Evolutionary conservation across 495 filamentous ascomycete species (phyloP), one percentile per base, ranked within the genome.

Genomic region (Tuber microsphaerosporum): DNA sequence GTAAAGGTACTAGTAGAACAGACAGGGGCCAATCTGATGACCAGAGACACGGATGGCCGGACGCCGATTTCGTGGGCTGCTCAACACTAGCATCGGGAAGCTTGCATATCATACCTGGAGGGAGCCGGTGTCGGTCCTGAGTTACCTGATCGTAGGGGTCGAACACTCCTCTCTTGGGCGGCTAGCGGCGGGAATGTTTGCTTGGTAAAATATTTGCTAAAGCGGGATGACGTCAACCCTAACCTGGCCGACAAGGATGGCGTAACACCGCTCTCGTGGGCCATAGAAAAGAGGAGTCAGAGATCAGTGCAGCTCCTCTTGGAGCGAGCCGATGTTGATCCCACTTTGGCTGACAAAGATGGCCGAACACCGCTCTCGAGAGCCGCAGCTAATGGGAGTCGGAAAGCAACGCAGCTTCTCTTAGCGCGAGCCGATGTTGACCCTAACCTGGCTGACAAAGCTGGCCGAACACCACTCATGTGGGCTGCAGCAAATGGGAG

Each of bases 1-100:
- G 76, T 84, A 31, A 56, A 71, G 68, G 16, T 80, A 39, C 76
- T 83, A 37, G 74, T 83, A 31, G 73, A 81, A 17, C 69, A 73
- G 46, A 61, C 68, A 4, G 69, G 70, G n/a, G 77, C 75, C 19
- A 44, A 81, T 61, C 61, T 75, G 6, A 68, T 83, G 61, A 45
- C 72, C 43, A 75, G 61, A 69, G 76, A 83, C 34, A 44, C 20
- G 2, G 22, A 79, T 41, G 75, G 61, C 31, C 37, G 16, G 51
- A 77, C 77, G 26, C 77, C 77, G 42, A 72, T 79, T 19, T 72
- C 56, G n/a, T 74, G 14, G 16, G 77, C 76, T 56, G 84, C 82
- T 42, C 0, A 16, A 43, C 65, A 75, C 0, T 77, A 79, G 73
- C 45, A 78, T 37, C 65, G 80, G 74, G 76, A 70, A 51, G 75